A percentile compares a stretch with the other conserved stretches of the same genome.
Conservation (phyloP, 2,329 filamentous ascomycete genomes). For the Berkeleyomyces rouxiae region DNA sequence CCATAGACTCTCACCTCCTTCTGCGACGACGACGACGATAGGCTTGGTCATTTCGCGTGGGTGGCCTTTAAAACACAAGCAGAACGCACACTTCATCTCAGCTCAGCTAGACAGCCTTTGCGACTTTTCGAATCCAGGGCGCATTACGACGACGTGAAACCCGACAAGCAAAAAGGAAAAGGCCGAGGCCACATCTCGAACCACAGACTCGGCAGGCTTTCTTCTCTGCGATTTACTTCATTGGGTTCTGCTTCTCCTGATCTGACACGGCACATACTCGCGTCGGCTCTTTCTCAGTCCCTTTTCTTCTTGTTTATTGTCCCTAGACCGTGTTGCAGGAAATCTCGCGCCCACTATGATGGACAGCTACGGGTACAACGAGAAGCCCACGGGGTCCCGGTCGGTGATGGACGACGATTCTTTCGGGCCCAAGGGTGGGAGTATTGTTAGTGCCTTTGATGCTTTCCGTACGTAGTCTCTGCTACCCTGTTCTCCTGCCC, state of each 20-base stretch:
- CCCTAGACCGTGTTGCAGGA: not conserved
- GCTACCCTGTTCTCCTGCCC: not conserved
- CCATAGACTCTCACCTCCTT: not conserved
- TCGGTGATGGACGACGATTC: constrained; percentile 49
- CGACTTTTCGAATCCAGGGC: no score
- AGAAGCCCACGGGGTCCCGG: constrained; percentile 19
- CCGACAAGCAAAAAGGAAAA: no score
- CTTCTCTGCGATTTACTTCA: no score
- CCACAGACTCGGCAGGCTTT: no score
- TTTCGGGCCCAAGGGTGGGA: constrained; percentile 53
- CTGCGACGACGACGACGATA: not conserved
- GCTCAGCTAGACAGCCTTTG: no score
- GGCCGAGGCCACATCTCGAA: no score
- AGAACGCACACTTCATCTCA: no score
- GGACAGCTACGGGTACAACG: constrained; percentile 53
- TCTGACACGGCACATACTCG: no score
- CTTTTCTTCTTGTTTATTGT: not conserved
- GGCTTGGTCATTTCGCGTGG: no score
- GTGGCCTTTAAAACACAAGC: no score
- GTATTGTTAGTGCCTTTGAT: constrained; percentile 75
- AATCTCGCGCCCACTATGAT: constrained; percentile 40
- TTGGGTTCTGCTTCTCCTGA: no score
- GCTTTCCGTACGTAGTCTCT: constrained; percentile 60
- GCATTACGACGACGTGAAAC: no score
- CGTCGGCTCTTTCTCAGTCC: not conserved